Evolutionary conservation across 768 basidiomycete genomes (phyloP), one percentile per base, ranked within the genome.

Genomic region (Amanita pseudoporphyria): DNA sequence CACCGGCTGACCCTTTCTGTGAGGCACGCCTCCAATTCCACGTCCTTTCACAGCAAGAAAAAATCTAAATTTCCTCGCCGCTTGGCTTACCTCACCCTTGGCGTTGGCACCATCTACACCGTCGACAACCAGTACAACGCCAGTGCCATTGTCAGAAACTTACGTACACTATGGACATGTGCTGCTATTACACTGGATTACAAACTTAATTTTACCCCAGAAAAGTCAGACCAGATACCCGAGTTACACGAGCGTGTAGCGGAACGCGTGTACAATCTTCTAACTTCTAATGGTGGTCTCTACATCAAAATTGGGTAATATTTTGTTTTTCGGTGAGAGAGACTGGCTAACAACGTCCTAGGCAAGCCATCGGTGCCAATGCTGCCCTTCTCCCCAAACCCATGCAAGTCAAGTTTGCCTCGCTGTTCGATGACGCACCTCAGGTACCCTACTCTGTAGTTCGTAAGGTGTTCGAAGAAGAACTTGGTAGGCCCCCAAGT

Each of bases 381-480:
- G 84, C 90, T 4, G 86, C 86, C 0, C 63, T 95, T 1, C 75
- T 97, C 6, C 94, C 93, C 0, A 77, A 75, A 51, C 81, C 91
- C 5, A 84, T 93, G 67, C 83, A 91, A 58, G 72, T 78, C 57
- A 87, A 84, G 50, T 92, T 96, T 57, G 76, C 81, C 1, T 81
- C 76, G 51, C 73, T 96, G 2, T 94, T 94, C 56, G 94, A 95
- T 56, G 82, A 87, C 41, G 91, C 93, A 0, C 92, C 93, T 0
- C 84, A 86, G 56, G 81, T 95, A 2, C 79, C 87, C 5, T 89
- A 84, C 60, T 69, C 75, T 1, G 77, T 78, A 47, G 72, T 94
- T 32, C 71, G 76, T 3, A 64, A 73, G 6, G 87, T 92, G 4
- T 84, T 93, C 57, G 57, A 67, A 28, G 66, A 72, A 28, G 85